Percentiles rank a stretch among this genome's conserved stretches.
Evolutionary conservation across 192 early-diverging fungal species (phyloP).

Genomic region (Helicostylum pulchrum): DNA sequence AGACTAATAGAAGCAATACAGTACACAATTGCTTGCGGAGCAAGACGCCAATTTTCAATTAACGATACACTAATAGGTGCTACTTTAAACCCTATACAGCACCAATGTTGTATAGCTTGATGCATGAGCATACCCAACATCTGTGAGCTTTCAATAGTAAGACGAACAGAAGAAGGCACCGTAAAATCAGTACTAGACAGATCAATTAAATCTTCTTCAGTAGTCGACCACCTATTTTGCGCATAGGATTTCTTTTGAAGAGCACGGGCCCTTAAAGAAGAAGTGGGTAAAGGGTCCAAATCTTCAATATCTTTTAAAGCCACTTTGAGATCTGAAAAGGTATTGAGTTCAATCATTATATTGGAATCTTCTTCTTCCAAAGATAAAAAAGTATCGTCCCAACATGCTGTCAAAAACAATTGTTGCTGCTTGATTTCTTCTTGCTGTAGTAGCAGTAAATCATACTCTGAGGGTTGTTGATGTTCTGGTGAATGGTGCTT

Average conservation of each 20-base stretch:
- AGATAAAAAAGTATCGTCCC: conserved; percentile 9
- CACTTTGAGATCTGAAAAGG: conserved; percentile 9
- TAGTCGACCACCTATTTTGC: background rate
- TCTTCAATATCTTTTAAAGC: conserved; percentile 12
- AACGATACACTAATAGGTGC: conserved; percentile 17
- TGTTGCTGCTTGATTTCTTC: background rate
- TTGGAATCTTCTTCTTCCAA: conserved; percentile 8
- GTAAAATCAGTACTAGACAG: background rate
- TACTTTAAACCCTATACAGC: conserved; percentile 36
- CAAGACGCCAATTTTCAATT: conserved; percentile 18
- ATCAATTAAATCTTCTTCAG: background rate
- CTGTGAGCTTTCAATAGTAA: conserved; percentile 12
- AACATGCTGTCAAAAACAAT: background rate
- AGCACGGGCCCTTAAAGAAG: background rate
- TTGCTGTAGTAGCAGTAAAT: background rate
- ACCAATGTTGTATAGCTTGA: conserved; percentile 22
- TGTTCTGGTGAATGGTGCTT: background rate
- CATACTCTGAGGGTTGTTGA: background rate
- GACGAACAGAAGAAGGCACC: conserved; percentile 13
- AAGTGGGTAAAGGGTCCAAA: background rate
- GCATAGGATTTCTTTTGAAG: background rate
- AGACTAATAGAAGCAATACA: conserved; percentile 31
- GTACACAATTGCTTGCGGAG: conserved; percentile 22
- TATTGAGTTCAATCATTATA: conserved; percentile 2
- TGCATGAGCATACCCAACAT: conserved; percentile 23